Base-by-base conservation (phyloP, 768 basidiomycete species). In the Solioccasus polychromus region DNA sequence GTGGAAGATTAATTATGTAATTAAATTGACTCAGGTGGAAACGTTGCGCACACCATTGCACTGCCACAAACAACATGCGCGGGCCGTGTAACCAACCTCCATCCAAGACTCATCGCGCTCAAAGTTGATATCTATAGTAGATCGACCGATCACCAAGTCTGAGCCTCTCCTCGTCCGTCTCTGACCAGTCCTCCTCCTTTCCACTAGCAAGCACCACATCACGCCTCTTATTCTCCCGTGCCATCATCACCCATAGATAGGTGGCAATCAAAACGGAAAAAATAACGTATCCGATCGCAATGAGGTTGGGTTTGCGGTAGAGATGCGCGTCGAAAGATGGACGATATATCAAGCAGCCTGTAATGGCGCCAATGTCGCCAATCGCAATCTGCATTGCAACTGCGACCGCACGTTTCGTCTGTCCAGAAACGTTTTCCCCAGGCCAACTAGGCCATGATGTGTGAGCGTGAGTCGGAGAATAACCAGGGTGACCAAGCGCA, bases 311-410 rank as follows among this genome's bases (percentile, higher is more conserved):
- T 48, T 60, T 77, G 29, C 78, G 73, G 65, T 71, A 83, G 42
- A 67, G 55, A 53, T 80, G 63, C 4, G 56, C 66, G 8, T 68
- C 60, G 22, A 80, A 69, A 41, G 64, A 69, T 3, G 79, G 80
- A 19, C 78, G 62, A 57, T 81, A 82, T 42, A 82, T 68, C 44
- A 81, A 64, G 39, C 77, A 71, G 66, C 72, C 81, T 36, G 74
- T 72, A 32, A 82, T 76, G 15, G 81, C 79, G 3, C 79, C 82
- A 28, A 79, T 65, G 50, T 83, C 78, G 11, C 80, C 80, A 10
- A 83, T 73, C 8, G 76, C 77, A 38, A 85, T 82, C 55, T 83
- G 83, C 72, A 79, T 74, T 2, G 78, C 82, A 4, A 80, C 71
- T 2, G 77, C 78, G 2, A 80, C 71, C 0, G 82, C 80, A 11